Evolutionary conservation across 2,329 filamentous ascomycete genomes (phyloP).

Genomic region (Paecilomyces sp.): DNA sequence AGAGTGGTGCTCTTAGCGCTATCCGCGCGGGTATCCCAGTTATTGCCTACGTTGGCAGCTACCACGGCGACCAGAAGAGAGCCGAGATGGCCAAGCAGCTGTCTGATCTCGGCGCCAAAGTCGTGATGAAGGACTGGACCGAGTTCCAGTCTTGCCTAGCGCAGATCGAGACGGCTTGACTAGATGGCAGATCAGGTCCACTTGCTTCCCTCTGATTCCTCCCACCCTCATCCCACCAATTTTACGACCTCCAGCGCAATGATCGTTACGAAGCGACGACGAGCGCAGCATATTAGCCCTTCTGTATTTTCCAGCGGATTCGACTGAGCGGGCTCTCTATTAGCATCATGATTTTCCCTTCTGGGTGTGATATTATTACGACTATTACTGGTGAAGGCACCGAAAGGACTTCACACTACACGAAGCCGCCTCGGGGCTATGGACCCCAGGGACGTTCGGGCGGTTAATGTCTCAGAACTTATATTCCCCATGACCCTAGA

Average conservation of each 20-base stretch:
- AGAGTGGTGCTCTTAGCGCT: conserved; percentile 72
- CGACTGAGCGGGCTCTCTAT: background rate
- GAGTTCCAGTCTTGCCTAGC: conserved; percentile 38
- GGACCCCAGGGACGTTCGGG: background rate
- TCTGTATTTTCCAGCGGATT: background rate
- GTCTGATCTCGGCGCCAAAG: conserved; percentile 53
- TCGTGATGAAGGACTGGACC: conserved; percentile 50
- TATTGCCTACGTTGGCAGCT: conserved; percentile 80
- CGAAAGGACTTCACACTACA: background rate
- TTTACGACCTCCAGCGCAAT: conserved; percentile 26
- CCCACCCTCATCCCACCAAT: conserved; percentile 12
- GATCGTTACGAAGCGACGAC: conserved; percentile 14
- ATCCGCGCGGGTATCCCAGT: conserved; percentile 71
- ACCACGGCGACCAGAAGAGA: conserved; percentile 52
- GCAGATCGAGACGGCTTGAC: conserved; percentile 30
- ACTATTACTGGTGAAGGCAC: background rate
- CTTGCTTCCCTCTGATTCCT: conserved; percentile 10
- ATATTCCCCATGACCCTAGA: background rate
- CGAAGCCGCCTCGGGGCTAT: background rate
- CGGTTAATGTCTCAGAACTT: background rate
- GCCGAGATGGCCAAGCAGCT: conserved; percentile 59
- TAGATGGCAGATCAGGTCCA: conserved; percentile 8
- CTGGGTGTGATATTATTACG: background rate
- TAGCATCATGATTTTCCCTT: background rate
- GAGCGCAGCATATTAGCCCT: background rate